Evolutionary conservation across 2,329 filamentous ascomycete species (phyloP), one percentile per base, ranked within the genome.

Genomic region (Pestalotiopsis sp.): DNA sequence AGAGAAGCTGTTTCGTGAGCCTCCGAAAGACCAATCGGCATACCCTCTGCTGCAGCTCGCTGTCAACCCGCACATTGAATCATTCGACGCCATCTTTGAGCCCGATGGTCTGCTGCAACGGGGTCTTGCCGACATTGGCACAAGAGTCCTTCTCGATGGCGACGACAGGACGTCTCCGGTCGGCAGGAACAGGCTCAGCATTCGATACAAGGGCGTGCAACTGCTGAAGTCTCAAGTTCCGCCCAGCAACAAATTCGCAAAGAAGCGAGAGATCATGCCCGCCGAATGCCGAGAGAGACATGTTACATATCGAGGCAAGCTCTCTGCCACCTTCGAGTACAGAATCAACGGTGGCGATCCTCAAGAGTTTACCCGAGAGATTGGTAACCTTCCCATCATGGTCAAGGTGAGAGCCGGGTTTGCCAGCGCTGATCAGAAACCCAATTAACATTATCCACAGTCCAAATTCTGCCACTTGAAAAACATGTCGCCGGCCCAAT

Each of bases 261-360:
- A 88, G 75, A 93, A 93, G 80, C 89, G 96, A 78, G 93, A 96
- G 76, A 93, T 99, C 73, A 89, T 94, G 70, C 96, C 96, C 0
- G 90, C 95, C 49, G 96, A 99, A 83, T 97, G 94, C 83, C 90
- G 96, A 85, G 95, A 99, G 83, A 90, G 96, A 60, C 95, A 98
- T 85, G 90, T 90, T 66, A 94, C 95, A 38, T 99, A 99, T 81
- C 87, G 94, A 78, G 96, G 95, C 68, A 93, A 92, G 80, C 87
- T 99, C 73, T 90, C 91, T 66, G 94, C 92, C 7, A 91, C 92
- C 17, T 86, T 99, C 65, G 93, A 97, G 79, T 97, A 93, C 78
- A 89, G 87, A 72, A 87, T 99, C 76, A 98, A 98, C 79, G 90
- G 93, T 80, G 94, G 92, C 65, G 93, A 97, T 73, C 91, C 93